Evolutionary conservation across 495 filamentous ascomycete genomes (phyloP), one percentile per base, ranked within the genome.

Genomic region (Thozetella sp.): DNA sequence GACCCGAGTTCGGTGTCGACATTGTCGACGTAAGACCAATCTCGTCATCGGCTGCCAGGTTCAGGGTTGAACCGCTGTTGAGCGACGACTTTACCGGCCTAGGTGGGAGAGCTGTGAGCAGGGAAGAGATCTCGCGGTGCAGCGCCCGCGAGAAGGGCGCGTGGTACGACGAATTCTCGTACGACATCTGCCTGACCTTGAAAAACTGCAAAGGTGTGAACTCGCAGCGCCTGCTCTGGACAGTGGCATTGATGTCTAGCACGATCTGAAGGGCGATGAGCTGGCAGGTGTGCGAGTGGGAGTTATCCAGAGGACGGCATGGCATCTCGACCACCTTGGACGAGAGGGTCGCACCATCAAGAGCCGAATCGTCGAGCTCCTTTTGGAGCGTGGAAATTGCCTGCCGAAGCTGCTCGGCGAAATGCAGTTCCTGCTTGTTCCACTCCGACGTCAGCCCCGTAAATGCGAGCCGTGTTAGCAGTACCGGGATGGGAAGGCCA

Each of bases 171-270:
- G 57, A 56, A 43, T 67, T 68, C 19, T 55, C 52, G 50, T 68
- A 64, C 9, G 68, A 48, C 22, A 57, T 56, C 56, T 71, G 68
- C 24, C 62, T 56, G 45, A 58, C 59, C 48, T 61, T 64, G 53
- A 71, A 71, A 30, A 68, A 68, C 9, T 53, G 51, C 24, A 71
- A 25, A 0, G 66, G 68, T 2, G 55, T 45, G 25, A 64, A 71
- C 20, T 55, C 50, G 22, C 66, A 40, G 12, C 63, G 65, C 25
- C 55, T 40, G 1, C 63, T 57, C 15, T 55, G 58, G 46, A 61
- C 58, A 6, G 56, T 63, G n/a, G 40, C 50, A 37, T 71, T 65
- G 48, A 68, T 64, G 30, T 65, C 62, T 3, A 65, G 50, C 25
- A 68, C 60, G 22, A 60, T 51, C 20, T 51, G 54, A 54, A 68